phyloP scores from a whole-genome alignment of 1,284 basidiomycete species.

The Ustilago vetiveriae region DNA sequence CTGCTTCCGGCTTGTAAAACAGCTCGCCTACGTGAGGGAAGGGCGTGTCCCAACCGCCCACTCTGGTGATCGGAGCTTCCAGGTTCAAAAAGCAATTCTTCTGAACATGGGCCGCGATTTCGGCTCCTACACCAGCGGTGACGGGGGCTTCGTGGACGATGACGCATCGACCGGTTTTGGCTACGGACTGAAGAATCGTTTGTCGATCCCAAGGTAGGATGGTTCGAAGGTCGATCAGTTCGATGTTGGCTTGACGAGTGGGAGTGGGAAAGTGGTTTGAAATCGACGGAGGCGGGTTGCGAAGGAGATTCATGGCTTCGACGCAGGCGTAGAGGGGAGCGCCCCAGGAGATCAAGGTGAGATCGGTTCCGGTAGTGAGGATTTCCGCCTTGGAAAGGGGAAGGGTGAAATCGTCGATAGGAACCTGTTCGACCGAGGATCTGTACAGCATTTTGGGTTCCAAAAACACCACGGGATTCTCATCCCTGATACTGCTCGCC shows the following conservation, averaged over 20 bases:
- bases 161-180: conserved; percentile 58
- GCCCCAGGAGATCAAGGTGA: conserved; percentile 90
- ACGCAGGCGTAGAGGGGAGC: conserved; percentile 91
- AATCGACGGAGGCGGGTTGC: conserved; percentile 75
- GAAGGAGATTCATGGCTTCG: conserved; percentile 77
- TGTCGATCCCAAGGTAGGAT: conserved; percentile 89
- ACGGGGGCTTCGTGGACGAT: conserved; percentile 62
- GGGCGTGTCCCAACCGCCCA: conserved; percentile 58
- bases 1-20: conserved; percentile 57
- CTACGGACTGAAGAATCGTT: conserved; percentile 62
- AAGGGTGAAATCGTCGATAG: conserved; percentile 83
- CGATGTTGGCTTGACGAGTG: conserved; percentile 78
- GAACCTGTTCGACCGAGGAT: conserved; percentile 90
- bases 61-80: conserved; percentile 47
- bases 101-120: conserved; percentile 57
- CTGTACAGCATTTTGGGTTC: conserved; percentile 91
- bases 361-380: conserved; percentile 78
- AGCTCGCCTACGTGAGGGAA: conserved; percentile 57
- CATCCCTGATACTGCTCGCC: conserved; percentile 84
- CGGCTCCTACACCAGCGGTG: conserved; percentile 56
- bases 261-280: conserved; percentile 76
- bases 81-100: conserved; percentile 56
- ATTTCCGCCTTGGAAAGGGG: conserved; percentile 83
- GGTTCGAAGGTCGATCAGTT: conserved; percentile 89
- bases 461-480: conserved; percentile 92